These are phyloP conservation scores for Leccinum imitatum DNA, from an alignment of 768 basidiomycete genomes.

Conservation along the genomic window DNA sequence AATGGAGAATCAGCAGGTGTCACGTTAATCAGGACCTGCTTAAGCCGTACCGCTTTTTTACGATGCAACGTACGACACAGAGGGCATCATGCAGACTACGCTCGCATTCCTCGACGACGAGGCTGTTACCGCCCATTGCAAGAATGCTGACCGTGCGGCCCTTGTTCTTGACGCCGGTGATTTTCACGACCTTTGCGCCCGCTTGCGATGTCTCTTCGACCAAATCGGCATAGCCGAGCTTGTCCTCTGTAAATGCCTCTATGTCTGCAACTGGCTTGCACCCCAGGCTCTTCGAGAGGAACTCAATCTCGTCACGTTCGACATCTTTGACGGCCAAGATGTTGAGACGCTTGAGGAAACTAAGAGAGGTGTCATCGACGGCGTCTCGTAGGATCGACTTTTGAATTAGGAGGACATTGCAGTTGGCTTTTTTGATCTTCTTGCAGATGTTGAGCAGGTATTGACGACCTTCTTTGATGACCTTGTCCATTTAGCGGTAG, in stretches of 20 bases:
- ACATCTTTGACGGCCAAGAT: constrained; percentile 97
- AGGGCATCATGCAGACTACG: constrained; percentile 97
- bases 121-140: constrained; percentile 88
- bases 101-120: constrained; percentile 96
- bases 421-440: constrained; percentile 99
- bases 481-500: constrained; percentile 99
- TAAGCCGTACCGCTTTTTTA: constrained; percentile 85
- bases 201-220: constrained; percentile 84
- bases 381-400: constrained; percentile 99
- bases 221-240: constrained; percentile 93
- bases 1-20: background rate
- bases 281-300: constrained; percentile 90
- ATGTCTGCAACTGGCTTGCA: constrained; percentile 98
- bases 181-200: constrained; percentile 89
- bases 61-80: constrained; percentile 97
- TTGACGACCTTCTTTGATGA: constrained; percentile 97
- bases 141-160: constrained; percentile 95
- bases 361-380: constrained; percentile 96
- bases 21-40: background rate
- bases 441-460: constrained; percentile 98
- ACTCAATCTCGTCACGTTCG: constrained; percentile 98
- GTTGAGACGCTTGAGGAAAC: constrained; percentile 95
- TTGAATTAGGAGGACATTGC: constrained; percentile 98
- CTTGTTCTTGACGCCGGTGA: constrained; percentile 92
- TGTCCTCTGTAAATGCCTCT: constrained; percentile 96